Evolutionary conservation across 2,329 filamentous ascomycete genomes (phyloP), one percentile per base, ranked within the genome.

Genomic region (Curvularia sp.): DNA sequence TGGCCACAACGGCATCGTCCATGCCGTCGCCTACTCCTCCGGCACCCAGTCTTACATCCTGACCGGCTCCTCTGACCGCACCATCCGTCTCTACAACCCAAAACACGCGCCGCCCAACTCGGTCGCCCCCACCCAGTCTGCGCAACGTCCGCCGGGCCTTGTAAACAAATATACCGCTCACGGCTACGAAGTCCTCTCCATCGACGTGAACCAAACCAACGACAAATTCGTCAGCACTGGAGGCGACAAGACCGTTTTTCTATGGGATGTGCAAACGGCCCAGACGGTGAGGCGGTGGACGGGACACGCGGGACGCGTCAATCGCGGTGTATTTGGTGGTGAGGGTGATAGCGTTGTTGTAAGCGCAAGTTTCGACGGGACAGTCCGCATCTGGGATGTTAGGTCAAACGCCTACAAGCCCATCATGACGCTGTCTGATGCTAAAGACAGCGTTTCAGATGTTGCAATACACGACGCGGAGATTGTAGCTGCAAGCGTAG

Each of bases 91-190:
- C 41, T 96, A 93, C 82, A 97, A 97, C 77, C 89, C 90, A 1
- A 81, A 82, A 51, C 84, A 86, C 53, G 82, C 79, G 60, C 73
- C 74, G 10, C 58, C 66, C 9, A 67, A 66, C 43, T 75, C 77
- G 66, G 72, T 76, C 72, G 73, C 74, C 55, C 58, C 75, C 42
- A 55, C 69, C 60, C 31, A 62, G 30, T 65, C 69, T 65, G 58
- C 64, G n/a, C 52, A 63, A 18, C 65, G 62, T 46, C 39, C 73
- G 64, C 47, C 70, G 1, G 70, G 77, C 1, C 88, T 95, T 3
- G 92, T 99, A 72, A 93, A 97, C 78, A 91, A 88, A 35, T 99
- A 97, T 80, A 82, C 88, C 35, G 92, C 91, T 2, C 95, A 99
- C 79, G 93, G 92, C 66, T 97, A 99, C 81, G 90, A 93, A 68